Conservation (phyloP, 2,329 filamentous ascomycete species). For the Colletotrichum sansevieriae region DNA sequence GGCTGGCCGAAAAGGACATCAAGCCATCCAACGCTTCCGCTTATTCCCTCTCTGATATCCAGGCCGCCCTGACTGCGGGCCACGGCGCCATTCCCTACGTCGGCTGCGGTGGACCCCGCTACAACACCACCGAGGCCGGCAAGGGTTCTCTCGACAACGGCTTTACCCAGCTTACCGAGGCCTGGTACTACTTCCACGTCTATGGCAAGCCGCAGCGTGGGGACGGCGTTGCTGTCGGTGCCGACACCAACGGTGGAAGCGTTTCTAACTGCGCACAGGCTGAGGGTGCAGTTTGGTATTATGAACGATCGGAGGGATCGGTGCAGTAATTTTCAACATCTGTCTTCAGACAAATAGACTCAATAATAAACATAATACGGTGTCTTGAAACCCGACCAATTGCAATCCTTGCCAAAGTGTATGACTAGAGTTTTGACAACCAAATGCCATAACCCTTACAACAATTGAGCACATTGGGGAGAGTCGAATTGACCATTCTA, state of each 20-base stretch:
- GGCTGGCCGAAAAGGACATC: conserved; percentile 69
- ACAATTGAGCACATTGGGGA: conserved; percentile 9
- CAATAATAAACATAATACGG: conserved; percentile 1
- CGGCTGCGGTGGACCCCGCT: conserved; percentile 71
- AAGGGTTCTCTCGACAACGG: conserved; percentile 67
- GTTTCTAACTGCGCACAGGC: conserved; percentile 68
- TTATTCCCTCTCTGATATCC: conserved; percentile 67
- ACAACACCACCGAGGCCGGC: conserved; percentile 71
- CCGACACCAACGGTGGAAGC: conserved; percentile 61
- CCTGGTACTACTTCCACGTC: conserved; percentile 77
- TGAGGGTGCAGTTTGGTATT: conserved; percentile 66
- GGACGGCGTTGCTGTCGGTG: conserved; percentile 58
- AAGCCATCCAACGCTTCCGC: conserved; percentile 69
- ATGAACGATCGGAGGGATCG: conserved; percentile 57
- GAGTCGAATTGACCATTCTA: conserved; percentile 1
- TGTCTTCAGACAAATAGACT: not conserved
- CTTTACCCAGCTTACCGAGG: conserved; percentile 69
- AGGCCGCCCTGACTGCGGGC: conserved; percentile 60
- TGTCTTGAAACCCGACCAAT: not conserved
- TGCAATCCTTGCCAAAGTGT: too few relatives aligned
- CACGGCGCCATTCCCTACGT: conserved; percentile 71
- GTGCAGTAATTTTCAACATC: conserved; percentile 3
- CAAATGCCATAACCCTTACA: not conserved
- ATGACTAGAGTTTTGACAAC: too few relatives aligned
- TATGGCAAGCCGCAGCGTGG: conserved; percentile 68